A percentile compares a stretch with the other conserved stretches of the same genome.
These are phyloP conservation scores for Infundibulicybe gibba DNA, from an alignment of 768 basidiomycete genomes.

Conservation along the genomic window DNA sequence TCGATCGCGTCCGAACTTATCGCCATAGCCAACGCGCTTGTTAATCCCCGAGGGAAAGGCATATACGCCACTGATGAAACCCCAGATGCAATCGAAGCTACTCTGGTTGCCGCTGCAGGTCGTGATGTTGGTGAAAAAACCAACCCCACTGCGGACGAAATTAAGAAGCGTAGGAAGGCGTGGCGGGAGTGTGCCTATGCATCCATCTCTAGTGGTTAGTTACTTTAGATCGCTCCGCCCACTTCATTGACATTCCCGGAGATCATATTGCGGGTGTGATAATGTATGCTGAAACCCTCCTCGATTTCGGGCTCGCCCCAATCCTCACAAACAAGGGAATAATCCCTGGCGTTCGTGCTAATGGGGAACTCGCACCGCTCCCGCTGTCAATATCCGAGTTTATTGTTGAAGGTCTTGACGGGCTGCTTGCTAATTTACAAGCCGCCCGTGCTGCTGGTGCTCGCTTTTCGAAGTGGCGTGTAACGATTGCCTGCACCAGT, in stretches of 20 bases:
- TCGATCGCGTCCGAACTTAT: slow-evolving; percentile 40
- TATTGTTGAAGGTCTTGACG: slow-evolving; percentile 47
- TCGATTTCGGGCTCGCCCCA: slow-evolving; percentile 45
- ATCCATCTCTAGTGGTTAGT: slow-evolving; percentile 34
- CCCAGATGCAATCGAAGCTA: slow-evolving; percentile 35
- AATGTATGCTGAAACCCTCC: slow-evolving; percentile 43
- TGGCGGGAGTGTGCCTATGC: slow-evolving; percentile 44
- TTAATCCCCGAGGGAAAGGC: slow-evolving; percentile 45
- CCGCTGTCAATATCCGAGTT: slow-evolving; percentile 41
- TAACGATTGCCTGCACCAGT: slow-evolving; percentile 43
- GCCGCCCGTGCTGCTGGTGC: slow-evolving; percentile 40
- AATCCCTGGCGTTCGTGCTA: slow-evolving; percentile 47
- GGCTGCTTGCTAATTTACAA: slow-evolving; percentile 36
- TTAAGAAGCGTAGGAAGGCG: slow-evolving; percentile 31
- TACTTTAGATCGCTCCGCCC: neutral
- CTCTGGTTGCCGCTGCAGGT: slow-evolving; percentile 32
- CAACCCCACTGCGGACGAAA: slow-evolving; percentile 27
- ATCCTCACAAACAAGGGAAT: slow-evolving; percentile 40
- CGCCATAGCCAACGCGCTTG: slow-evolving; percentile 37
- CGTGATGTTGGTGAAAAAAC: slow-evolving; percentile 16
- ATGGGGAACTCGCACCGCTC: slow-evolving; percentile 43
- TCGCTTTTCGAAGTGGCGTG: slow-evolving; percentile 49
- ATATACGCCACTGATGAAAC: slow-evolving; percentile 54
- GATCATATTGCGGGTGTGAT: slow-evolving; percentile 52
- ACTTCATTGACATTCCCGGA: slow-evolving; percentile 9